Conservation (phyloP, 768 basidiomycete genomes). For the Naganishia vishniacii region DNA sequence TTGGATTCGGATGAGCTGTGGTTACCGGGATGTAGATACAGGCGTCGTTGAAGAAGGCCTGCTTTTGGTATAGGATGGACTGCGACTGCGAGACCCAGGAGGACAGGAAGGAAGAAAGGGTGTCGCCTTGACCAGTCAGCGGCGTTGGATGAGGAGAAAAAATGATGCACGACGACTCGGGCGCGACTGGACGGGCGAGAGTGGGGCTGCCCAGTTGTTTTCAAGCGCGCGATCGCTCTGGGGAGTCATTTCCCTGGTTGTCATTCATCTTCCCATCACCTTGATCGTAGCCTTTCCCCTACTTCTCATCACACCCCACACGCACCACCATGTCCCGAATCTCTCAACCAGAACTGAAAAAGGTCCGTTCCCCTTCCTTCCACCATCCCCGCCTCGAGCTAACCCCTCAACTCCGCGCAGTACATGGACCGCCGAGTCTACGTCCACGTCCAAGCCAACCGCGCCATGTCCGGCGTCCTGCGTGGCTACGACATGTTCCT, state of each 20-base stretch:
- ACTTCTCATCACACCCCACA: neutral
- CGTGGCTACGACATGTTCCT: slow-evolving; percentile 98
- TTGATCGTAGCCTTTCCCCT: no score
- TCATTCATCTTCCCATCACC: no score
- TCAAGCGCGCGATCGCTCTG: neutral
- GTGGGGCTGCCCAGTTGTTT: no score
- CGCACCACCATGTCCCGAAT: slow-evolving; percentile 50
- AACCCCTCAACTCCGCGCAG: slow-evolving; percentile 50
- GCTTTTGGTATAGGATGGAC: neutral
- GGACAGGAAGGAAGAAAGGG: neutral
- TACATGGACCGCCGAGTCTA: slow-evolving; percentile 99
- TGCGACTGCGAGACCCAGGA: neutral
- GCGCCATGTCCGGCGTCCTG: slow-evolving; percentile 88
- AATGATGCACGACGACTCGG: no score
- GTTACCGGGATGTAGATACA: no score
- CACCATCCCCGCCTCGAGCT: neutral
- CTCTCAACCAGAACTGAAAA: slow-evolving; percentile 95
- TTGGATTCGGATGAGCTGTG: no score
- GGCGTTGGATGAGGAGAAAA: neutral
- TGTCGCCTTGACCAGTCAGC: neutral
- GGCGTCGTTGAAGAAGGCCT: no score
- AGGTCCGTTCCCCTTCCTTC: slow-evolving; percentile 56
- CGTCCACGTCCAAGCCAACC: slow-evolving; percentile 78
- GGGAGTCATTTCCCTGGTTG: neutral
- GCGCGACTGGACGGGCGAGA: no score